A percentile compares a stretch with the other conserved stretches of the same genome.
phyloP scores from a whole-genome alignment of 2,329 filamentous ascomycete species.

The Fusarium compactum region DNA sequence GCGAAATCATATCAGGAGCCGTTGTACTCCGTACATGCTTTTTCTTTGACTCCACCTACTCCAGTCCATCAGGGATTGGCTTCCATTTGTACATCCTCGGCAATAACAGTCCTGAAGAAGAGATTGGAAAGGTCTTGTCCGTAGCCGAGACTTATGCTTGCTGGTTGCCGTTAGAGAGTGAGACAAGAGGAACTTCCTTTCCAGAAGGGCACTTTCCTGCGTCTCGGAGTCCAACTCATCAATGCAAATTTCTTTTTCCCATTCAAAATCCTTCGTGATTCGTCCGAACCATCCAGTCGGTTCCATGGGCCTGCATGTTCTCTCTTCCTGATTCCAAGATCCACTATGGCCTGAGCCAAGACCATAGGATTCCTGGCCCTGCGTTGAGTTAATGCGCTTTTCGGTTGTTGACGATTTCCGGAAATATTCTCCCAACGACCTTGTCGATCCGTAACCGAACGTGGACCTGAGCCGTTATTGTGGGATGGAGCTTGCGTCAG shows the following conservation, averaged over 20 bases:
- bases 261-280: not conserved
- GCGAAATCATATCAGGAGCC: constrained; percentile 9
- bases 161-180: not conserved
- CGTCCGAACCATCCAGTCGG: not conserved
- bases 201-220: not conserved
- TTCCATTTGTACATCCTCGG: not conserved
- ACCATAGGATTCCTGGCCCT: not conserved
- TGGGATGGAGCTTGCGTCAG: not conserved
- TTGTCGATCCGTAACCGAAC: constrained; percentile 15
- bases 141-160: not conserved
- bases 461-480: constrained; percentile 2
- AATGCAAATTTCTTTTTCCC: not conserved
- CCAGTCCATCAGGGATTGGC: constrained; percentile 14
- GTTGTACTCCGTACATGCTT: constrained; percentile 5
- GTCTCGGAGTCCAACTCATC: not conserved
- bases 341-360: constrained; percentile 16
- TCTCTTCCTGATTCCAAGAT: constrained; percentile 2
- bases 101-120: not conserved
- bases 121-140: not conserved
- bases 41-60: constrained; percentile 11
- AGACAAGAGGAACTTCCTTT: not conserved
- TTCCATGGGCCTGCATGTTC: not conserved
- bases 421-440: not conserved
- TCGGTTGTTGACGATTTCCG: not conserved
- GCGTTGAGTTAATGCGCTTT: not conserved